Base-by-base conservation (phyloP, 2,329 filamentous ascomycete genomes). In the Sarocladium strictum region DNA sequence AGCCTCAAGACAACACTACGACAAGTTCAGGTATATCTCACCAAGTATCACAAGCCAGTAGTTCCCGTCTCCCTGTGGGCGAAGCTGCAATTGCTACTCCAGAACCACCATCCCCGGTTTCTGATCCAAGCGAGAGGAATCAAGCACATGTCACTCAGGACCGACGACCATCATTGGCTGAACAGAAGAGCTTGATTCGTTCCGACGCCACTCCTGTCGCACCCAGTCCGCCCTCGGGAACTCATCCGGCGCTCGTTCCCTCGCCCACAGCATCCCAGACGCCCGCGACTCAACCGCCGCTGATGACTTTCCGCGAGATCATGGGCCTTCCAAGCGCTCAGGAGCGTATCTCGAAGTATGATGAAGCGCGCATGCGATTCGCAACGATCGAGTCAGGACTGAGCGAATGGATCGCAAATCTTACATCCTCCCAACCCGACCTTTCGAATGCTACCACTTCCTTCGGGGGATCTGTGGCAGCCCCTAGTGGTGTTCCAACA, bases 351-450 rank as follows among this genome's bases (percentile, higher is more conserved):
- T 75, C 78, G 41, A 85, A 84, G 14, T 96, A 89, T 66, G 81
- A 89, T 56, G 81, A 86, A 56, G 87, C 88, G 0, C 81, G 90
- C 43, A 73, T 81, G 15, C 80, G 87, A 45, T 90, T 91, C 67
- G 85, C 87, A 0, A 68, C 72, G 12, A 83, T 87, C 65, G 84
- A 96, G 56, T 87, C 87, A 4, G 90, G 92, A 1, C 73, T 97
- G n/a, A 75, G 71, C 2, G 69, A 73, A 32, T 86, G 83, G 83
- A 68, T 85, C 21, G 54, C 61, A 1, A 62, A 68, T n/a, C 65
- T 82, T 58, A 70, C 74, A 54, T 61, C 64, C 5, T 69, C 75
- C 58, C 67, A 77, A 54, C 72, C 77, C 0, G 80, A 83, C 57
- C 74, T 81, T 57, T 66, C 70, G 27, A 68, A 73, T 29, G 69